Percentiles rank a stretch among this genome's conserved stretches.
Evolutionary conservation across 2,329 filamentous ascomycete genomes (phyloP).

Genomic region (Ceratocystis huliohia): DNA sequence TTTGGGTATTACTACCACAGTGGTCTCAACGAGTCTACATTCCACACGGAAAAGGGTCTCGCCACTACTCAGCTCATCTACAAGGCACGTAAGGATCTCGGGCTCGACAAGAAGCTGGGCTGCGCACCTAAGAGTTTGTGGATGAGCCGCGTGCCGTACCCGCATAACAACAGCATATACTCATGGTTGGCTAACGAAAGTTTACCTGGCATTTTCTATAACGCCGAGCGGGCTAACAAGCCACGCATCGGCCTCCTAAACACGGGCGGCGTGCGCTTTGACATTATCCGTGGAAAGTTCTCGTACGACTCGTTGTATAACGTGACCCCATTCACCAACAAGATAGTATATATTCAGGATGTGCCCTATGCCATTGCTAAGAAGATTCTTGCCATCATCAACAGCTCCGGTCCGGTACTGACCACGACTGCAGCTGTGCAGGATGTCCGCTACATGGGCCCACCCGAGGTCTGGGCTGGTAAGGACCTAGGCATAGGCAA

Average conservation of each 20-base stretch:
- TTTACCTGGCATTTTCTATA: conserved; percentile 53
- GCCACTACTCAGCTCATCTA: conserved; percentile 60
- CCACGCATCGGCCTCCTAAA: conserved; percentile 68
- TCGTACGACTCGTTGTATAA: conserved; percentile 78
- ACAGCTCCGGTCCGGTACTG: conserved; percentile 41
- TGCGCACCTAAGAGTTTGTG: conserved; percentile 72
- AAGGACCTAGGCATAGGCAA: conserved; percentile 20
- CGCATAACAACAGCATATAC: conserved; percentile 62
- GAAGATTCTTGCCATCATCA: conserved; percentile 50
- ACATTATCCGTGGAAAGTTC: conserved; percentile 85
- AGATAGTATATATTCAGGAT: conserved; percentile 62
- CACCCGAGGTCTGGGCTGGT: conserved; percentile 35
- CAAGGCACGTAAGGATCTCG: conserved; percentile 53
- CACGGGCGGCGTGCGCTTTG: conserved; percentile 84
- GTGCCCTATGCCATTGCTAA: conserved; percentile 67
- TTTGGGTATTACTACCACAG: conserved; percentile 74
- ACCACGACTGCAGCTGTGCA: conserved; percentile 25
- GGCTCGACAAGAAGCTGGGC: conserved; percentile 63
- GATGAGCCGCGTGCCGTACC: conserved; percentile 68
- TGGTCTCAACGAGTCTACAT: conserved; percentile 55
- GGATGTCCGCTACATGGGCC: conserved; percentile 36
- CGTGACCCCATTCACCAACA: conserved; percentile 76
- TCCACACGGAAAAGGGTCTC: conserved; percentile 61
- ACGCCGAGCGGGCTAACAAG: conserved; percentile 43
- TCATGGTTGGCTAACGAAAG: conserved; percentile 66